Evolutionary conservation across 495 filamentous ascomycete genomes (phyloP).

Genomic region (Hyphodiscus hymeniophilus): DNA sequence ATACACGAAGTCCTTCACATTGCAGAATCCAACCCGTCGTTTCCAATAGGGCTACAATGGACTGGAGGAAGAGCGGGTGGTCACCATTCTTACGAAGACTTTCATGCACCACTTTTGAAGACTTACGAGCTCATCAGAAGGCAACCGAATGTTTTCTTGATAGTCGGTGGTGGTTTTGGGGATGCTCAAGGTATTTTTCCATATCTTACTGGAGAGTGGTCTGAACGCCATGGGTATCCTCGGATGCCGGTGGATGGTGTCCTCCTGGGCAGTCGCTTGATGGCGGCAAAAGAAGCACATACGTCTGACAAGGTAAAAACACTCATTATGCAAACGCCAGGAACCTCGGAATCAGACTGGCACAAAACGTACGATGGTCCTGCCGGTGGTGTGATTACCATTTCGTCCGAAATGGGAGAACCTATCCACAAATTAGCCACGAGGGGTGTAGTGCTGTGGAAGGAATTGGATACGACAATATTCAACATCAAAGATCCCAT

Average conservation of each 20-base stretch:
- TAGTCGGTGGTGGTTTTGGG: conserved; percentile 87
- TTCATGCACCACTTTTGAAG: conserved; percentile 78
- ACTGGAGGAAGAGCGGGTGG: conserved; percentile 87
- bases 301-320: conserved; percentile 85
- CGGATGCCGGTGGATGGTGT: conserved; percentile 89
- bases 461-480: conserved; percentile 93
- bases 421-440: conserved; percentile 96
- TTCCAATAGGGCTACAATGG: conserved; percentile 87
- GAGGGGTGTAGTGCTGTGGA: conserved; percentile 85
- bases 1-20: conserved; percentile 85
- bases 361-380: conserved; percentile 84
- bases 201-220: conserved; percentile 81
- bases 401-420: conserved; percentile 95
- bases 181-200: conserved; percentile 82
- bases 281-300: conserved; percentile 87
- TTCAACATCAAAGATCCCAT: conserved; percentile 81
- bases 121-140: conserved; percentile 77
- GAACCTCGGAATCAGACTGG: conserved; percentile 79
- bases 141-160: conserved; percentile 71
- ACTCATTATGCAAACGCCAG: conserved; percentile 79
- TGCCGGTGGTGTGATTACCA: conserved; percentile 83
- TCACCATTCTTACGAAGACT: conserved; percentile 90
- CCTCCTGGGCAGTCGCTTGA: conserved; percentile 82
- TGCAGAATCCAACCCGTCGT: conserved; percentile 77
- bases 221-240: conserved; percentile 69